Evolutionary conservation across 768 basidiomycete genomes (phyloP), one percentile per base, ranked within the genome.

Genomic region (Clavaria fumosa): DNA sequence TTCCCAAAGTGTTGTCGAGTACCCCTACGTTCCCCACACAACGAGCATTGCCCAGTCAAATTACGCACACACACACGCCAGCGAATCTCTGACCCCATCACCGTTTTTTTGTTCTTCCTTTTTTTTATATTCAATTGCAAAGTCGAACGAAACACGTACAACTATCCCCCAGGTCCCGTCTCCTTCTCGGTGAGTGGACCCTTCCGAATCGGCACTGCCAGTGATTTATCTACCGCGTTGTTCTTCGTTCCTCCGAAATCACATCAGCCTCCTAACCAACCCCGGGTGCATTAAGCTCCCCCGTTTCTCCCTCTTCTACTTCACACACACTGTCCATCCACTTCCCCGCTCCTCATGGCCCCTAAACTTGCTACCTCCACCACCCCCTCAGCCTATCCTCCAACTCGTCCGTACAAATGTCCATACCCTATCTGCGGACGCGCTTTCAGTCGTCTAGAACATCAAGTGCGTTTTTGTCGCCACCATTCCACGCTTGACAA

Each of bases 361-460:
- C 44, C 47, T n/a, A n/a, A n/a, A n/a, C n/a, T n/a, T n/a, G 43
- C 27, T 41, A 42, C 39, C 36, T 45, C 41, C 31, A 31, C 22
- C 24, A 35, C 14, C 35, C 23, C 7, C 43, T 11, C 62, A 62
- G 43, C 65, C 64, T 43, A 48, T 51, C 33, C 48, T 58, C 7
- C 53, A n/a, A n/a, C 66, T 18, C 51, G 90, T 41, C 93, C 93
- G 0, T 99, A 96, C 75, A 97, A 96, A 54, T 99, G 93, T 55
- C 93, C 93, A 2, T 85, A 83, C 55, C 69, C 67, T 3, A 69
- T 85, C 21, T 99, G 93, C 53, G 86, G 85, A 19, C 69, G 89
- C n/a, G 89, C 93, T 0, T 99, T 99, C 59, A 90, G 84, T 51
- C 68, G 93, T 40, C 73, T 97, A 17, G 93, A 99, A 56, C 93